Evolutionary conservation across 352 stramenopile species (phyloP).

Genomic region (Phytophthora palmivora): DNA sequence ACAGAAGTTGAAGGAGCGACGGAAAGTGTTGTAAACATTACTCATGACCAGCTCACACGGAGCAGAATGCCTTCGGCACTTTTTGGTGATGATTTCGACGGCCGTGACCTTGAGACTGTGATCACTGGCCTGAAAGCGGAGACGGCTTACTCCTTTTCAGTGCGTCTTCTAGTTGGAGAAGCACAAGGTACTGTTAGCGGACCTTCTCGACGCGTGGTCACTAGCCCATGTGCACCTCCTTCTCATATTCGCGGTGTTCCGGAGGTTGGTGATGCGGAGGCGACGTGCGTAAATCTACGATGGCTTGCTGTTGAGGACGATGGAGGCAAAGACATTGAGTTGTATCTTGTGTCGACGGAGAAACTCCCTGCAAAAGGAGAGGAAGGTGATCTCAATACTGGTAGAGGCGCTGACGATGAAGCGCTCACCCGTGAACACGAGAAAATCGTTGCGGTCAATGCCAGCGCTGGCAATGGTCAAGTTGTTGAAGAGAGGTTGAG

Average conservation of each 20-base stretch:
- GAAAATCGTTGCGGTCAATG: slow-evolving; percentile 37
- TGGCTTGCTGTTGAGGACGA: slow-evolving; percentile 71
- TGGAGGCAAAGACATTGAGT: slow-evolving; percentile 51
- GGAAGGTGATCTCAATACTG: slow-evolving; percentile 24
- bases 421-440: slow-evolving; percentile 31
- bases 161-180: slow-evolving; percentile 74
- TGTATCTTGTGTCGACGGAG: slow-evolving; percentile 48
- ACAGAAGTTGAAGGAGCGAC: background rate
- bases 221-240: slow-evolving; percentile 47
- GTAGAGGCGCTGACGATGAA: slow-evolving; percentile 28
- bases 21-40: slow-evolving; percentile 57
- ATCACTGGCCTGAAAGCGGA: slow-evolving; percentile 60
- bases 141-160: slow-evolving; percentile 71
- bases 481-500: slow-evolving; percentile 12
- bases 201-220: slow-evolving; percentile 53
- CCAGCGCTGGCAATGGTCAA: slow-evolving; percentile 17
- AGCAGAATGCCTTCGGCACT: slow-evolving; percentile 67
- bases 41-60: slow-evolving; percentile 53
- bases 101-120: slow-evolving; percentile 71
- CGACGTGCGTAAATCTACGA: slow-evolving; percentile 50
- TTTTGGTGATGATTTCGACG: slow-evolving; percentile 83
- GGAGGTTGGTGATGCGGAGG: slow-evolving; percentile 15
- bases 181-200: slow-evolving; percentile 58
- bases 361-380: slow-evolving; percentile 29
- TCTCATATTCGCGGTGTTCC: slow-evolving; percentile 53